Percentiles rank a stretch among this genome's conserved stretches.
Evolutionary conservation across 768 basidiomycete species (phyloP).

Genomic region (Pleurotus djamor): DNA sequence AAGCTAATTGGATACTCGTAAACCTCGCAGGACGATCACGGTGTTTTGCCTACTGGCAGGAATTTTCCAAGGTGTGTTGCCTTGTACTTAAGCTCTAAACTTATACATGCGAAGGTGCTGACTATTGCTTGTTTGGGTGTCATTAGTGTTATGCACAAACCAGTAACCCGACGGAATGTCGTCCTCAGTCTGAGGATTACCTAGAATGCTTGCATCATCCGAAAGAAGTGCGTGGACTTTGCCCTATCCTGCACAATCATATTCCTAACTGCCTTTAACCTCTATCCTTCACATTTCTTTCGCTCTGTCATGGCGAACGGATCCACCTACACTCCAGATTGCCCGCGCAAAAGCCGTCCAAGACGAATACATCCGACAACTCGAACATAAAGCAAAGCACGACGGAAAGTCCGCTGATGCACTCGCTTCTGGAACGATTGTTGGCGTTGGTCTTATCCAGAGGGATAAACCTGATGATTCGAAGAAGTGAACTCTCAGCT

Average conservation of each 20-base stretch:
- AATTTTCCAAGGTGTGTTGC: slow-evolving; percentile 65
- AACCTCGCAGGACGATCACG: slow-evolving; percentile 63
- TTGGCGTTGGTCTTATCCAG: slow-evolving; percentile 74
- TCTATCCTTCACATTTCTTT: neutral
- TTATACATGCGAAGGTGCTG: neutral
- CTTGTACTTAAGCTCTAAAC: neutral
- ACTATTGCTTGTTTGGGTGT: neutral
- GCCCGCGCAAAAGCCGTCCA: slow-evolving; percentile 64
- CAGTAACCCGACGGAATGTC: slow-evolving; percentile 73
- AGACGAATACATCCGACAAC: slow-evolving; percentile 67
- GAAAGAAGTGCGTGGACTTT: slow-evolving; percentile 70
- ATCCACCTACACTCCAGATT: slow-evolving; percentile 25
- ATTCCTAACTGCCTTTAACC: neutral
- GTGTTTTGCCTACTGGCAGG: slow-evolving; percentile 93
- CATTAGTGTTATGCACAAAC: slow-evolving; percentile 81
- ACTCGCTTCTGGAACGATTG: slow-evolving; percentile 70
- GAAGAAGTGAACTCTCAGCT: neutral
- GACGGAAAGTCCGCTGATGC: slow-evolving; percentile 71
- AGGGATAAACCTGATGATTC: slow-evolving; percentile 33
- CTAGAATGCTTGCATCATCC: slow-evolving; percentile 87
- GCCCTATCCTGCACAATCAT: neutral
- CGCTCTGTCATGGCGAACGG: neutral
- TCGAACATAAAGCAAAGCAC: slow-evolving; percentile 62
- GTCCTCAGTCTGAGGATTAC: slow-evolving; percentile 77
- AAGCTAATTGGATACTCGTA: neutral